Conservation (phyloP, 2,329 filamentous ascomycete species). For the Lachnellula occidentalis region DNA sequence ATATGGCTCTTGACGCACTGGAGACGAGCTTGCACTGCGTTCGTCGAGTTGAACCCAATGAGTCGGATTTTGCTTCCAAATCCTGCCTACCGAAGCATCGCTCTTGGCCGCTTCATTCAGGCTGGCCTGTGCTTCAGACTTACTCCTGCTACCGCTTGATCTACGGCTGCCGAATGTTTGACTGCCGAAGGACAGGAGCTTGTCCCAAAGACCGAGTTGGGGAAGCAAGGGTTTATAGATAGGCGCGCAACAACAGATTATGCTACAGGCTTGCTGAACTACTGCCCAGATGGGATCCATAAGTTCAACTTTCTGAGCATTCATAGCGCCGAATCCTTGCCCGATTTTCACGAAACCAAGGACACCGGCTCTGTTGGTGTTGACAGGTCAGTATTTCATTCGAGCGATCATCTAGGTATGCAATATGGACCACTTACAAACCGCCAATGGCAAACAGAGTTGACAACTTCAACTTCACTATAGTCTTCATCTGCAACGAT, state of each 20-base stretch:
- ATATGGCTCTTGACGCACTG: no score
- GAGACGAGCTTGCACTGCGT: background rate
- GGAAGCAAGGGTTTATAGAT: background rate
- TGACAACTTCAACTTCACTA: no score
- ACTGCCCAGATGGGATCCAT: background rate
- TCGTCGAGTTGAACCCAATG: background rate
- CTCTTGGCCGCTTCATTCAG: background rate
- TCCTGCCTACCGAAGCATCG: background rate
- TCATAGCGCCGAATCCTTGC: background rate
- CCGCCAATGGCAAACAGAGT: no score
- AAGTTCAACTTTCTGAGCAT: background rate
- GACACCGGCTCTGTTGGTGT: background rate
- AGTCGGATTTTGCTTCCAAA: background rate
- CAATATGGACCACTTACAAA: no score
- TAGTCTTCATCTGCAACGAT: no score
- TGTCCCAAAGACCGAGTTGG: background rate
- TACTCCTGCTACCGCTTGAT: background rate
- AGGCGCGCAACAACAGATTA: background rate
- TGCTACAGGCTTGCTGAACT: background rate
- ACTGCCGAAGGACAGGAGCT: background rate
- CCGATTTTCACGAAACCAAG: background rate
- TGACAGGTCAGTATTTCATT: no score
- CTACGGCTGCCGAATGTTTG: background rate
- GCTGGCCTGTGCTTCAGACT: background rate
- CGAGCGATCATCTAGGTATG: no score